These are phyloP conservation scores for Forsythia suspensa DNA, from an alignment of 257 asterid species.

Conservation along the genomic window DNA sequence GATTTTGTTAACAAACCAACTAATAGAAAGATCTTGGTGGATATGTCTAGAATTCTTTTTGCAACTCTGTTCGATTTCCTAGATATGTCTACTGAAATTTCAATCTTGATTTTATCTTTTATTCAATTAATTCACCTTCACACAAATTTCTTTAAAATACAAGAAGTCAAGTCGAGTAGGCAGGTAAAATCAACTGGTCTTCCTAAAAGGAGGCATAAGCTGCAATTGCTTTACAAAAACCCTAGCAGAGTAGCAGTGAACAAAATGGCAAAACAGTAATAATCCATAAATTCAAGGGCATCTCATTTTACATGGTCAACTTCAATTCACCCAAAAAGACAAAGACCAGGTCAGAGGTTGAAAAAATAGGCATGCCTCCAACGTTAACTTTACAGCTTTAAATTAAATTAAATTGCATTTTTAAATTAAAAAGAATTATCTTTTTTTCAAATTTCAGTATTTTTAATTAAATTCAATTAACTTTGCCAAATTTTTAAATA, in stretches of 20 bases:
- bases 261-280: constrained; percentile 34
- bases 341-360: constrained; percentile 50
- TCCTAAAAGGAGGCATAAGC: too few relatives aligned
- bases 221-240: too few relatives aligned
- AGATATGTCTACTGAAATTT: too few relatives aligned
- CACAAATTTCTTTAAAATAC: too few relatives aligned
- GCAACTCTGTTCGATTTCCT: too few relatives aligned
- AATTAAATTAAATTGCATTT: constrained; percentile 38
- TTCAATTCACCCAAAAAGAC: constrained; percentile 25
- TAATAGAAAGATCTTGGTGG: too few relatives aligned
- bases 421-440: constrained; percentile 24
- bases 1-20: too few relatives aligned
- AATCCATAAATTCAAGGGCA: constrained; percentile 20
- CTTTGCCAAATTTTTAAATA: constrained; percentile 44
- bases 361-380: constrained; percentile 45
- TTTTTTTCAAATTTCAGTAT: constrained; percentile 24
- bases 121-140: too few relatives aligned
- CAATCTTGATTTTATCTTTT: too few relatives aligned
- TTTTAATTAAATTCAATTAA: constrained; percentile 41
- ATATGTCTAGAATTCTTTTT: too few relatives aligned
- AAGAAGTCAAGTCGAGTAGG: too few relatives aligned
- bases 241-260: background rate
- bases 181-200: too few relatives aligned
- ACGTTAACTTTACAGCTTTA: constrained; percentile 78
- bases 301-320: constrained; percentile 22